Base-by-base conservation (phyloP, 148 eudicot genomes). In the Bassia scoparia region DNA sequence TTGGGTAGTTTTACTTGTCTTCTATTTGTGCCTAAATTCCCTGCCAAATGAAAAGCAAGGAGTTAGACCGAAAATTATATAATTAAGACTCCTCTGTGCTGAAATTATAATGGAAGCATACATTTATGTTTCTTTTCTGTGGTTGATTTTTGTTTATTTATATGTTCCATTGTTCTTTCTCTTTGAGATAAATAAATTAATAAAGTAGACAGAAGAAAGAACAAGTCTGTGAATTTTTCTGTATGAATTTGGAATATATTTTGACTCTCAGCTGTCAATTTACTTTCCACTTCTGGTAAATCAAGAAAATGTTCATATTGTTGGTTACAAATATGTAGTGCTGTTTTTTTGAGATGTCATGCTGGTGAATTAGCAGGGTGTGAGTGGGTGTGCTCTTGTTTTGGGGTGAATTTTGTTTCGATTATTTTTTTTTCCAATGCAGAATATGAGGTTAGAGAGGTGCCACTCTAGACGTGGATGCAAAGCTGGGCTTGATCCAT, bases 381-480 rank as follows among this genome's bases (percentile, higher is more conserved):
- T 29, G 29, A 2, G 31, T 26, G 15, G 2, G 14, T 8, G 31
- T 23, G 23, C 23, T 11, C 14, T 17, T 27, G 15, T 2, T 11
- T n/a, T 43, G 3, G 33, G 21, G 69, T 38, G 48, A 34, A 41
- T 67, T 69, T 60, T 69, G 46, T 60, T 30, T 59, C 60, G n/a
- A 63, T 54, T n/a, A n/a, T n/a, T n/a, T n/a, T 33, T 73, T 44
- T 63, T 54, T 70, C 1, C 61, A 69, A 16, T 27, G 70, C 79
- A 93, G 98, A 93, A 83, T 93, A 83, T 72, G 96, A 93, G 85
- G 98, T 93, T 67, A 83, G 84, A 78, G 98, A 93, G 80, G 89
- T 89, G 75, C 89, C 94, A 69, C 83, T 64, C 81, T 90, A 73
- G 66, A 90, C 98, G 72, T 90, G 96, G 98, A 90, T 93, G 98